phyloP scores from a whole-genome alignment of 768 basidiomycete species.

The Cystobasidium tubakii region DNA sequence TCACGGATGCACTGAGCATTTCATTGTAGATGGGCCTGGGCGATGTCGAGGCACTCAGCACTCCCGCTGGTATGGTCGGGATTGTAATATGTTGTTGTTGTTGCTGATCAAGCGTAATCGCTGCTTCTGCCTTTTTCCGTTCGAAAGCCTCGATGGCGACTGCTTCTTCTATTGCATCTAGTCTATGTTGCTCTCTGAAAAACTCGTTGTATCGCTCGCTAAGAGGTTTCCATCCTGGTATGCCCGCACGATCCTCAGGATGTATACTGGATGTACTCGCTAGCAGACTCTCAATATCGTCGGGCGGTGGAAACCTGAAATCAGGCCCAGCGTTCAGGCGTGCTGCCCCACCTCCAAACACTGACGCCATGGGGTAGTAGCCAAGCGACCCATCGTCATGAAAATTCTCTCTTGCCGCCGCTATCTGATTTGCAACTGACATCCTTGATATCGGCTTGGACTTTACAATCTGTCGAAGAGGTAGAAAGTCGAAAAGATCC shows the following conservation, averaged over 20 bases:
- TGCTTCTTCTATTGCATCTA: constrained; percentile 71
- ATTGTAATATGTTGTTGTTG: background rate
- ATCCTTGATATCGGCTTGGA: constrained; percentile 51
- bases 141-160: constrained; percentile 29
- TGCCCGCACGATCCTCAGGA: background rate
- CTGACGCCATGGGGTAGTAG: constrained; percentile 89
- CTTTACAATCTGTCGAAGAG: constrained; percentile 61
- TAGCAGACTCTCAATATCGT: constrained; percentile 66
- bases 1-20: constrained; percentile 4
- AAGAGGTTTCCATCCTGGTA: constrained; percentile 66
- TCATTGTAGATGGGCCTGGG: background rate
- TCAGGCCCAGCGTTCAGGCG: constrained; percentile 80
- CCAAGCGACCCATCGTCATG: constrained; percentile 92
- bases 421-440: constrained; percentile 62
- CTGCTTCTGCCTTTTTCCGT: background rate
- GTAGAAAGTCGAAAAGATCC: constrained; percentile 83
- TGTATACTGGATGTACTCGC: constrained; percentile 45
- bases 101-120: background rate
- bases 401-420: constrained; percentile 67
- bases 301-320: constrained; percentile 72
- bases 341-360: constrained; percentile 83
- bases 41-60: background rate
- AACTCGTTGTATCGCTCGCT: constrained; percentile 80
- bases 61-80: background rate
- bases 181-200: constrained; percentile 69